Conservation (phyloP, 192 early-diverging fungal species). For the Haplosporangium gracile region DNA sequence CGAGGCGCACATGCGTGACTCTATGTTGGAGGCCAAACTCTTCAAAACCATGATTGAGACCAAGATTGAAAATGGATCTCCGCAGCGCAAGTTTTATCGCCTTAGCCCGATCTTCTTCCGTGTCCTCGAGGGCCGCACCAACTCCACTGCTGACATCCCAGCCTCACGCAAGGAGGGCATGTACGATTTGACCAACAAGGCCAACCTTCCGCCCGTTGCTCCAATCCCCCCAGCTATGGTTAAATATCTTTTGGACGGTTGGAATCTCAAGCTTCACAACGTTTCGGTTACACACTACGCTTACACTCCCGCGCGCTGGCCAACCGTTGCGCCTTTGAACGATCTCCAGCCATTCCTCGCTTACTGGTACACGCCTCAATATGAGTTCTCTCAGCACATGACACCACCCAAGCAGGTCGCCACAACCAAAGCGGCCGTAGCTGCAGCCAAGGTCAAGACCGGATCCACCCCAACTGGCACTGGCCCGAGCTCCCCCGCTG, state of each 20-base stretch:
- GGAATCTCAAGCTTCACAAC: not conserved
- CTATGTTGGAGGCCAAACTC: constrained; percentile 3
- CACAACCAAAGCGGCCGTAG: not conserved
- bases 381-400: not conserved
- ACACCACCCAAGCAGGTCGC: not conserved
- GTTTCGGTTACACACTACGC: not conserved
- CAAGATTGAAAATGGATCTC: not conserved
- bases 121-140: not conserved
- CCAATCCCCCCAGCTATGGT: not conserved
- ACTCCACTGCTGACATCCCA: not conserved
- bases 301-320: not conserved
- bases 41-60: constrained; percentile 7
- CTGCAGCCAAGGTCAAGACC: not conserved
- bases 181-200: not conserved
- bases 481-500: not conserved
- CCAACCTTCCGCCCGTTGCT: not conserved
- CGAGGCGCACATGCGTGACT: not conserved
- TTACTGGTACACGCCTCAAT: constrained; percentile 2
- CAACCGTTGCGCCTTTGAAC: not conserved
- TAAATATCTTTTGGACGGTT: not conserved
- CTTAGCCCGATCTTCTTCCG: constrained; percentile 1
- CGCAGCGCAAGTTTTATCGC: constrained; percentile 3
- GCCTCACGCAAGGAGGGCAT: not conserved
- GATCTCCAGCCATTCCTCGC: constrained; percentile 2
- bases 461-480: not conserved